These are phyloP conservation scores for Hypoxylon sp. DNA, from an alignment of 2,329 filamentous ascomycete species.

Conservation along the genomic window DNA sequence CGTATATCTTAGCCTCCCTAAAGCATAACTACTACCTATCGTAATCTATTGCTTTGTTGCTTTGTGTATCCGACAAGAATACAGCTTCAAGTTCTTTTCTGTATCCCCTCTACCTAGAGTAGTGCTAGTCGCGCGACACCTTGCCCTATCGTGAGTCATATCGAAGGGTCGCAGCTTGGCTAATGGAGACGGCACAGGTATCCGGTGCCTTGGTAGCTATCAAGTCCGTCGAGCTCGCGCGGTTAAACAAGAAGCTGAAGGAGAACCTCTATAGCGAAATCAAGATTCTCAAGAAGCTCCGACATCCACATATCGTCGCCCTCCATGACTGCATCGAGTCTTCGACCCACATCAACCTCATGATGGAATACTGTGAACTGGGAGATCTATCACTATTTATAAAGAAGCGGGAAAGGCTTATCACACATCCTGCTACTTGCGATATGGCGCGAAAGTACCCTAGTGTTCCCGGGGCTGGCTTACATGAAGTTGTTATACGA, in stretches of 20 bases:
- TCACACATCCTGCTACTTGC: slow-evolving; percentile 83
- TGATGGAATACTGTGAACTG: slow-evolving; percentile 99
- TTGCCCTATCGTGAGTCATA: slow-evolving; percentile 33
- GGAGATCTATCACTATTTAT: slow-evolving; percentile 96
- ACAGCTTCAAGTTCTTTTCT: neutral
- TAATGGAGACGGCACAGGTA: slow-evolving; percentile 67
- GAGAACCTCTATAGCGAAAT: slow-evolving; percentile 97
- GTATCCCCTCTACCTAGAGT: neutral
- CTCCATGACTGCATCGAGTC: slow-evolving; percentile 95
- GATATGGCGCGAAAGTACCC: slow-evolving; percentile 97
- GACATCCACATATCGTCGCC: slow-evolving; percentile 96
- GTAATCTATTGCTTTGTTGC: slow-evolving; percentile 22
- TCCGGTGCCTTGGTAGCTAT: slow-evolving; percentile 89
- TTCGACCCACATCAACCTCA: slow-evolving; percentile 88
- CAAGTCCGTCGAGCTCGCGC: slow-evolving; percentile 93
- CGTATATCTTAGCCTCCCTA: slow-evolving; percentile 52
- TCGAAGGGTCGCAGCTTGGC: slow-evolving; percentile 30
- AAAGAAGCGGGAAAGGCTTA: slow-evolving; percentile 88
- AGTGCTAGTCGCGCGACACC: slow-evolving; percentile 9
- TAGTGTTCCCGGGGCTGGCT: slow-evolving; percentile 83
- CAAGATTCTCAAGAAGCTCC: slow-evolving; percentile 91
- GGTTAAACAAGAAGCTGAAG: slow-evolving; percentile 95
- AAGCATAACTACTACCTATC: slow-evolving; percentile 20
- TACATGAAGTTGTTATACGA: slow-evolving; percentile 95
- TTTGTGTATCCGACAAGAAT: slow-evolving; percentile 3